Percentiles rank a stretch among this genome's conserved stretches.
These are phyloP conservation scores for Pilaira anomala DNA, from an alignment of 192 early-diverging fungal genomes.

Conservation along the genomic window DNA sequence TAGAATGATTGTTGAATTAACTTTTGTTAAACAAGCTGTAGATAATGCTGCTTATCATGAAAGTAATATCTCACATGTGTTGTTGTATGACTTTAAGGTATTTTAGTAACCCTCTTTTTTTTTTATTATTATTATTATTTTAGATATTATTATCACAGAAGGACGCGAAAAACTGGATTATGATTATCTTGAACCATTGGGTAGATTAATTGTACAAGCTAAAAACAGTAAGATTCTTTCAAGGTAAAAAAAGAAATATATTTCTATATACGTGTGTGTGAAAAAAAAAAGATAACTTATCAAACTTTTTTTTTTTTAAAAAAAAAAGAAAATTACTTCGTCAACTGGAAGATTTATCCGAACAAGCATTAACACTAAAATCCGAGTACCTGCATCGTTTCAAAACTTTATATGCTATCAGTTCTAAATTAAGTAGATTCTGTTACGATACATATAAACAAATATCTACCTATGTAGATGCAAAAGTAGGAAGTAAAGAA, in stretches of 20 bases:
- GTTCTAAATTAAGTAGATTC: conserved; percentile 47
- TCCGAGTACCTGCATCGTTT: conserved; percentile 46
- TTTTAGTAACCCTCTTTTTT: background rate
- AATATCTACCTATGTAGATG: conserved; percentile 42
- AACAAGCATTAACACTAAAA: conserved; percentile 44
- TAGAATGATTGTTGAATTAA: conserved; percentile 57
- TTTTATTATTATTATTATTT: conserved; percentile 18
- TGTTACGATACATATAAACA: conserved; percentile 43
- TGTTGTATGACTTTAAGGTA: background rate
- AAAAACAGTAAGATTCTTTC: conserved; percentile 57
- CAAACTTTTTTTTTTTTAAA: background rate
- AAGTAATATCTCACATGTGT: conserved; percentile 19
- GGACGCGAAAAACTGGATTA: conserved; percentile 41
- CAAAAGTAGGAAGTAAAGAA: conserved; percentile 45
- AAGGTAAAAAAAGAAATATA: conserved; percentile 31
- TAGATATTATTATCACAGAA: conserved; percentile 40
- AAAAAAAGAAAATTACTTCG: conserved; percentile 59
- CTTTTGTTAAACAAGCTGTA: conserved; percentile 42
- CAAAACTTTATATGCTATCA: conserved; percentile 43
- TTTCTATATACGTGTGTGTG: background rate
- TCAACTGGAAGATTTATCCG: conserved; percentile 58
- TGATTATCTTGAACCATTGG: conserved; percentile 46
- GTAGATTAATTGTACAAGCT: conserved; percentile 39
- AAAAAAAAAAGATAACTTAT: background rate
- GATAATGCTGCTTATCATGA: conserved; percentile 33